A percentile compares a stretch with the other conserved stretches of the same genome.
phyloP scores from a whole-genome alignment of 768 basidiomycete genomes.

The Russula virescens region DNA sequence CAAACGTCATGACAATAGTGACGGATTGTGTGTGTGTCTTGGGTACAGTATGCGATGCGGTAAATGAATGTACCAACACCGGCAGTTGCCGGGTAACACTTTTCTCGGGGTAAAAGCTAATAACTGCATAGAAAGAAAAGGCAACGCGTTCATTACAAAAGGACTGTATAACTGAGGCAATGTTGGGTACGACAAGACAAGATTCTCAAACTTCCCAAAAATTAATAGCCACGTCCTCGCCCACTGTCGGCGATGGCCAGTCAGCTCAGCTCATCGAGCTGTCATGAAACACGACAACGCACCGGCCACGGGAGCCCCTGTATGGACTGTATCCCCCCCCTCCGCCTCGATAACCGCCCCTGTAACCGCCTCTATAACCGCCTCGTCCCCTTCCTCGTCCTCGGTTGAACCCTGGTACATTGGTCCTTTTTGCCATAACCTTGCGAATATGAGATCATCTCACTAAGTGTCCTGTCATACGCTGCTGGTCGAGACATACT shows the following conservation, averaged over 20 bases:
- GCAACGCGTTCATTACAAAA: constrained; percentile 11
- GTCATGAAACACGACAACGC: constrained; percentile 28
- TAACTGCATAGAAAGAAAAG: not conserved
- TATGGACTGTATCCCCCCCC: constrained; percentile 55
- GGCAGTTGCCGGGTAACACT: constrained; percentile 10
- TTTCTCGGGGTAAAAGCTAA: not conserved
- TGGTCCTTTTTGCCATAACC: constrained; percentile 96
- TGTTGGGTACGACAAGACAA: not conserved
- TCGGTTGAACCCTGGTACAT: constrained; percentile 86
- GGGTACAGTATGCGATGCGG: too few relatives aligned
- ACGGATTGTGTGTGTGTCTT: not conserved
- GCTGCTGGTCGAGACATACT: constrained; percentile 42
- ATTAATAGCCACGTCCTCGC: constrained; percentile 68
- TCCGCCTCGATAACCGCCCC: constrained; percentile 59
- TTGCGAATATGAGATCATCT: constrained; percentile 29
- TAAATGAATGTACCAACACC: not conserved
- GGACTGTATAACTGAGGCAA: not conserved
- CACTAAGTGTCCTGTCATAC: not conserved
- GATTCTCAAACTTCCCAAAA: constrained; percentile 17
- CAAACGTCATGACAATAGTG: constrained; percentile 8
- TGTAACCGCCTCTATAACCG: constrained; percentile 40
- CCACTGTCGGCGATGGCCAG: constrained; percentile 38
- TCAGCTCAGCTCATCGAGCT: not conserved
- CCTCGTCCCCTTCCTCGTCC: constrained; percentile 66
- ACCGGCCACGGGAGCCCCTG: constrained; percentile 67